These are phyloP conservation scores for Blepharisma undulans DNA, from an alignment of 169 alveolate genomes.

Conservation along the genomic window DNA sequence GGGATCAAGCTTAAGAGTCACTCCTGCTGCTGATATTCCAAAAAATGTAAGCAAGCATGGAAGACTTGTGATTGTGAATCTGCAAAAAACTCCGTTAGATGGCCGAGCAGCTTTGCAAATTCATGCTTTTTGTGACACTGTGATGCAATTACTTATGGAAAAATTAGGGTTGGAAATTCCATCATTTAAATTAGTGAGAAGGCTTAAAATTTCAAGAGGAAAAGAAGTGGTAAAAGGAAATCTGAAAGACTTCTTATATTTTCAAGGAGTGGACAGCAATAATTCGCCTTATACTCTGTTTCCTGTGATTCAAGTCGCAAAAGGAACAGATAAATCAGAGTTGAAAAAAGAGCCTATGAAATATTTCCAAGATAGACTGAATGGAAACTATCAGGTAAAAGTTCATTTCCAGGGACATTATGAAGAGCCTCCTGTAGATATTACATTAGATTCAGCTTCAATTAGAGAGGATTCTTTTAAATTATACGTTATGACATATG, in stretches of 20 bases:
- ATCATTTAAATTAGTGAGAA: slow-evolving; percentile 1
- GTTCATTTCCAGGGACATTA: slow-evolving; percentile 22
- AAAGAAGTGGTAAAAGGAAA: not conserved
- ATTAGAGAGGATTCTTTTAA: not conserved
- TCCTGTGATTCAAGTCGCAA: not conserved
- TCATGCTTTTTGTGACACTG: slow-evolving; percentile 73
- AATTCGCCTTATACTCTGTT: not conserved
- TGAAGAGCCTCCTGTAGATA: slow-evolving; percentile 22
- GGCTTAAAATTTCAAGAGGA: slow-evolving; percentile 51
- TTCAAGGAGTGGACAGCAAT: not conserved
- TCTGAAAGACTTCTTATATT: not conserved
- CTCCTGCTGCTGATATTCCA: slow-evolving; percentile 88
- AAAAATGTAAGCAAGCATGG: slow-evolving; percentile 55
- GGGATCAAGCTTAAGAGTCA: slow-evolving; percentile 82
- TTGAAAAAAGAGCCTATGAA: slow-evolving; percentile 22
- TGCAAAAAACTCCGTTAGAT: slow-evolving; percentile 77
- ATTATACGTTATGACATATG: not conserved
- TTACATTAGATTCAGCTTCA: not conserved
- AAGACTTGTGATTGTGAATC: slow-evolving; percentile 70
- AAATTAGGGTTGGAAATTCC: slow-evolving; percentile 66
- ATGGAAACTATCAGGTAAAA: not conserved
- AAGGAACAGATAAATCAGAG: not conserved
- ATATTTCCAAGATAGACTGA: not conserved
- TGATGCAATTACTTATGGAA: slow-evolving; percentile 63
- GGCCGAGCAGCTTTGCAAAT: slow-evolving; percentile 55